These are phyloP conservation scores for Aspergillus pseudoglaucus DNA, from an alignment of 2,329 filamentous ascomycete genomes.

Conservation along the genomic window DNA sequence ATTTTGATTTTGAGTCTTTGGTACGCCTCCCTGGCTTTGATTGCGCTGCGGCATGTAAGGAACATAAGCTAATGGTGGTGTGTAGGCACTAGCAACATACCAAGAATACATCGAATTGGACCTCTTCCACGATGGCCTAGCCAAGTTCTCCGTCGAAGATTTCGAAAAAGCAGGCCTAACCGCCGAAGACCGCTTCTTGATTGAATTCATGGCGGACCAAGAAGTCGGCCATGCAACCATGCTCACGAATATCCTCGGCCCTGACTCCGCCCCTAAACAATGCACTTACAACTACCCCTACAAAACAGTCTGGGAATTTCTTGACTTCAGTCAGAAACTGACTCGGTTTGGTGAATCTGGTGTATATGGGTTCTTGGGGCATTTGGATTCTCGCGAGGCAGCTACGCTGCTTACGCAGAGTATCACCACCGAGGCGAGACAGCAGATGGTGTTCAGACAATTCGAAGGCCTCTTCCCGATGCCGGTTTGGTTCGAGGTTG, in stretches of 20 bases:
- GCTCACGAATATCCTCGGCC: slow-evolving; percentile 69
- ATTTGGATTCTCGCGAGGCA: slow-evolving; percentile 69
- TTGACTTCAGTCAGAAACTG: slow-evolving; percentile 79
- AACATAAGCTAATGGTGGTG: neutral
- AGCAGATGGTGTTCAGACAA: slow-evolving; percentile 80
- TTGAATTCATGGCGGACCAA: slow-evolving; percentile 71
- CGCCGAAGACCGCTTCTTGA: slow-evolving; percentile 62
- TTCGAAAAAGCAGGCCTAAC: slow-evolving; percentile 63
- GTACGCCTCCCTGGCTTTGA: slow-evolving; percentile 13
- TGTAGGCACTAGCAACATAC: slow-evolving; percentile 60
- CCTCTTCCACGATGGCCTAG: slow-evolving; percentile 70
- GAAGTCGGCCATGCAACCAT: slow-evolving; percentile 73
- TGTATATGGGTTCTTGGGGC: slow-evolving; percentile 73
- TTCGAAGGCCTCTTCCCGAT: slow-evolving; percentile 73
- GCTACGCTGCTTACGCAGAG: slow-evolving; percentile 69
- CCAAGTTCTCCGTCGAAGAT: slow-evolving; percentile 60
- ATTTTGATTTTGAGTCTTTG: slow-evolving; percentile 78
- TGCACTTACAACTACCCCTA: slow-evolving; percentile 81
- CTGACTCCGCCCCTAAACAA: slow-evolving; percentile 57
- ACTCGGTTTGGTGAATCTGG: slow-evolving; percentile 74
- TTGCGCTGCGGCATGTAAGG: too few relatives aligned
- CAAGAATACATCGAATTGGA: slow-evolving; percentile 83
- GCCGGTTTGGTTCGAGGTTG: slow-evolving; percentile 75
- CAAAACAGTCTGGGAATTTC: slow-evolving; percentile 64
- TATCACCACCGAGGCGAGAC: slow-evolving; percentile 71